Base-by-base conservation (phyloP, 257 asterid genomes). In the Gynochthodes officinalis region DNA sequence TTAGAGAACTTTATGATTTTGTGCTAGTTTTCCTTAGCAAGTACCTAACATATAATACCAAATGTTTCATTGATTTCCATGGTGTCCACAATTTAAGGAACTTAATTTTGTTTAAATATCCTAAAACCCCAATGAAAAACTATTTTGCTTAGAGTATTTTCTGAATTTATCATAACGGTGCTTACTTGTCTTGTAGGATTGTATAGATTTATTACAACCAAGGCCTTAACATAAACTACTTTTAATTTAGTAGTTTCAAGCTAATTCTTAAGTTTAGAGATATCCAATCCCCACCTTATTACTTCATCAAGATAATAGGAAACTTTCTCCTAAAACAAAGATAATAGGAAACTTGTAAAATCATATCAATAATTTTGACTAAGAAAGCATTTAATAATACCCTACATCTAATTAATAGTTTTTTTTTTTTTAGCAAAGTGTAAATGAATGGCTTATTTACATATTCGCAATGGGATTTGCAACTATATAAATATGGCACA, bases 171-270 rank as follows among this genome's bases (percentile, higher is more conserved):
- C 30, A 54, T n/a, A 27, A 8, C 39, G 60, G 48, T 7, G 57
- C 46, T 57, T 79, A 91, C 99, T 96, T 94, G 98, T 74, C 98
- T 98, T 0, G 99, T 95, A 25, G 99, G 99, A 76, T 95, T 95
- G 68, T 97, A 98, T 32, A 98, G 99, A 84, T 95, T 95, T 72
- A 95, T 95, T 55, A 95, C 99, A 70, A 87, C 99, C 88, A 95
- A 84, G 52, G 99, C 96, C 84, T 93, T 80, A 46, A 95, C 93
- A 1, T 57, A 75, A 65, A 86, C 49, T 40, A 97, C 98, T 79
- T 89, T 84, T 1, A 97, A 86, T 77, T 75, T 92, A 74, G 98
- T 94, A 79, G 81, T 59, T 78, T 95, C 92, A 73, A 95, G 75
- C 87, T 92, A 97, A 9, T 84, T 85, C 73, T 90, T 79, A 64